Evolutionary conservation across 73 alveolate genomes (phyloP), one percentile per base, ranked within the genome.

Genomic region (Paraurostyla sp.): DNA sequence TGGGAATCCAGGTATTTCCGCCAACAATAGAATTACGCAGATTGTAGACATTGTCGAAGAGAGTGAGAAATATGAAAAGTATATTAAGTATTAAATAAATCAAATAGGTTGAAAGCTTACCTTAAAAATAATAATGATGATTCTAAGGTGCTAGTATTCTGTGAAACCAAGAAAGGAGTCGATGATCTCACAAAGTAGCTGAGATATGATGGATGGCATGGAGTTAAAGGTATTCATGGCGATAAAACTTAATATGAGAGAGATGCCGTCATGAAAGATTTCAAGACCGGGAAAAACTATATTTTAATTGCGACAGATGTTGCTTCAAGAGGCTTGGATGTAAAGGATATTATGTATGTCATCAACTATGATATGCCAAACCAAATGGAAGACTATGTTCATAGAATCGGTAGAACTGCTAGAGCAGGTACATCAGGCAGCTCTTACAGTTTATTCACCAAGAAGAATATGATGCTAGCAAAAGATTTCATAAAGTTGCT

Each of bases 401-500:
- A 98, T 71, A 90, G 99, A 51, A 97, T 98, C 16, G 99, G 99
- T 30, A 96, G 99, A 76, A 98, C 99, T 20, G 99, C 98, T 3
- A 92, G 99, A 71, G 99, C 99, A 0, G 99, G 99, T 25, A 88
- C 94, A 38, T 68, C 75, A 22, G 98, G 98, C 45, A 48, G 35
- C 30, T 89, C 97, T 0, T 87, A 78, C 15, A 49, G 93, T 29
- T 50, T 94, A 45, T 87, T 94, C 63, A 84, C 97, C 33, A 57
- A 35, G 65, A 93, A 89, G 46, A 78, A 87, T 83, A 32, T 87
- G 56, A 87, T 83, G 88, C 46, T 94, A 40, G 91, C 94, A 46
- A 46, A 91, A 48, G 94, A 71, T 32, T 73, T 91, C 16, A 83
- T 92, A 29, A 83, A 88, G 69, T 57, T 94, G 58, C 80, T 91